Evolutionary conservation across 495 filamentous ascomycete species (phyloP).

Genomic region (Hypoxylon fragiforme): DNA sequence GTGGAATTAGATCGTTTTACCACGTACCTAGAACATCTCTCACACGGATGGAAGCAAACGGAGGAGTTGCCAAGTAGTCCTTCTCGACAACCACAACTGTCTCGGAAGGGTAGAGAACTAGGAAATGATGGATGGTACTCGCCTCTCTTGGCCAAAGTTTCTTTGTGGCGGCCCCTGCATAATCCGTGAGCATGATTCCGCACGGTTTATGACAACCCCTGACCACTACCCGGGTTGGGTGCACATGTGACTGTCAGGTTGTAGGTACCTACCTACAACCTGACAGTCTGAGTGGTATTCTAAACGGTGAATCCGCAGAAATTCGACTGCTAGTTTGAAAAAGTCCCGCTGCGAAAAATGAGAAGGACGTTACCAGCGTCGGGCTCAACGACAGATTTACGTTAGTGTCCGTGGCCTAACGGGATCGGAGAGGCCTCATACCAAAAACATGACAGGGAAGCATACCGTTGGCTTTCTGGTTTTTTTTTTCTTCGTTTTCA

Average conservation of each 20-base stretch:
- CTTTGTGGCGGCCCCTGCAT: background rate
- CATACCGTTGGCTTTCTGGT: no score
- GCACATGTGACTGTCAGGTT: no score
- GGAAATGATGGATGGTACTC: conserved; percentile 22
- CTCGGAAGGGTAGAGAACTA: conserved; percentile 9
- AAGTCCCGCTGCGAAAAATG: background rate
- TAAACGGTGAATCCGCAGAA: background rate
- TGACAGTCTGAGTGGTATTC: background rate
- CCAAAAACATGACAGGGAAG: no score
- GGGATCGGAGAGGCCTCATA: background rate
- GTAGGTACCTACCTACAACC: no score
- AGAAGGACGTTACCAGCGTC: background rate
- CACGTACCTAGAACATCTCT: conserved; percentile 1
- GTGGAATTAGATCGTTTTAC: conserved; percentile 14
- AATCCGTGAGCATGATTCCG: conserved; percentile 1
- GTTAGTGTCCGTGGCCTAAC: conserved; percentile 1
- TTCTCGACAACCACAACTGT: conserved; percentile 13
- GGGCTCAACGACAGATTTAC: background rate
- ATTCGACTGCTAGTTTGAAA: background rate
- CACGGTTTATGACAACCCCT: background rate
- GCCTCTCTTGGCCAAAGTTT: conserved; percentile 30
- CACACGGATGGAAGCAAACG: conserved; percentile 9
- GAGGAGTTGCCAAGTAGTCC: conserved; percentile 13
- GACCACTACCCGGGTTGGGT: no score
- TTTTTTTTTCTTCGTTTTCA: no score